Evolutionary conservation across 352 stramenopile genomes (phyloP).

Genomic region (Globisporangium carolinianum): DNA sequence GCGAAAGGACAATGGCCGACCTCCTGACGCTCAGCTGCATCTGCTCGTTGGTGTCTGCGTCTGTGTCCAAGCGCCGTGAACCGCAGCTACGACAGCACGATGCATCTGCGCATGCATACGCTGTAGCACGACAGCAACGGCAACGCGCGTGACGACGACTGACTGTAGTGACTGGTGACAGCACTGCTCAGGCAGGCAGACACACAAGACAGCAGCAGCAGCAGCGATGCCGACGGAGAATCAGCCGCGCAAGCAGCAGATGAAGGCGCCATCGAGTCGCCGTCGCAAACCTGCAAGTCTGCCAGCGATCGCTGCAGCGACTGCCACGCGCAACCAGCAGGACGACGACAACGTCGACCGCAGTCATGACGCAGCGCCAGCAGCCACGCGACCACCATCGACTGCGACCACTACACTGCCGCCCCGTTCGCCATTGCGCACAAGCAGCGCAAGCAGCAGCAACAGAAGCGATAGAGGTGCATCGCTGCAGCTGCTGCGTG

Average conservation of each 20-base stretch:
- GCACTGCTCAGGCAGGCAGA: not conserved
- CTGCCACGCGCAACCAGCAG: conserved; percentile 8
- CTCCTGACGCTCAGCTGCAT: too few relatives aligned
- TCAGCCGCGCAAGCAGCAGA: not conserved
- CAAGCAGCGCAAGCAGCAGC: conserved; percentile 1
- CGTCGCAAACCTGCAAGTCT: conserved; percentile 2
- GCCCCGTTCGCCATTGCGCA: not conserved
- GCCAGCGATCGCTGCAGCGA: not conserved
- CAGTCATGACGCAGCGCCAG: not conserved
- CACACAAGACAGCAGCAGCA: not conserved
- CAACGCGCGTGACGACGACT: not conserved
- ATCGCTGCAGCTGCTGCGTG: conserved; percentile 6
- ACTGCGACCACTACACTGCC: not conserved
- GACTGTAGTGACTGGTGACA: not conserved
- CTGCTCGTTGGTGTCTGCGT: too few relatives aligned
- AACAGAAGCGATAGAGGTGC: not conserved
- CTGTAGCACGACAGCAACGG: conserved; percentile 1
- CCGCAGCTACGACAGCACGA: not conserved
- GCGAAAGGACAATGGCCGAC: too few relatives aligned
- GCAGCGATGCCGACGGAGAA: conserved; percentile 1
- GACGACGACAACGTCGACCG: not conserved
- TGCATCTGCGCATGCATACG: not conserved
- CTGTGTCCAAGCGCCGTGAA: too few relatives aligned
- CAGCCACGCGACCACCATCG: not conserved
- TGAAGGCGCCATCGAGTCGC: not conserved